These are phyloP conservation scores for Globisporangium nodosum DNA, from an alignment of 352 stramenopile species.

Conservation along the genomic window DNA sequence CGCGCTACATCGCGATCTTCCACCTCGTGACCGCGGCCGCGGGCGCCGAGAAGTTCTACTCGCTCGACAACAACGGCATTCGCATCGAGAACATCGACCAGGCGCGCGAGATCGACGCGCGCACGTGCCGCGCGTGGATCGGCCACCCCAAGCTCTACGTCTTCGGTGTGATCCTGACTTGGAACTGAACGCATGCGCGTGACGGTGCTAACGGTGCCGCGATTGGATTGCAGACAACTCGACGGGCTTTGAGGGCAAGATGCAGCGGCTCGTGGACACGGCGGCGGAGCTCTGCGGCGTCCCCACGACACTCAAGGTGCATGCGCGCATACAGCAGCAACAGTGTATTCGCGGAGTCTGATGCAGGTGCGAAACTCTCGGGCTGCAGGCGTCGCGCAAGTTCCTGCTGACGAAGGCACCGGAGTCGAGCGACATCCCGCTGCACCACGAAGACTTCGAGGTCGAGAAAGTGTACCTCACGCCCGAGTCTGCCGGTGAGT, in stretches of 20 bases:
- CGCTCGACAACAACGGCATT: slow-evolving; percentile 95
- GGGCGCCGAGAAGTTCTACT: slow-evolving; percentile 95
- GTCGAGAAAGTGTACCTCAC: slow-evolving; percentile 85
- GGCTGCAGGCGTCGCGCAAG: slow-evolving; percentile 49
- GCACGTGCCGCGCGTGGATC: slow-evolving; percentile 74
- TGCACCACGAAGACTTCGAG: slow-evolving; percentile 84
- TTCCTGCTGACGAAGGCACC: slow-evolving; percentile 52
- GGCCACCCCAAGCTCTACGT: slow-evolving; percentile 82
- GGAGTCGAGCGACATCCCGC: slow-evolving; percentile 42
- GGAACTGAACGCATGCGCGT: not conserved
- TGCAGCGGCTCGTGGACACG: slow-evolving; percentile 83
- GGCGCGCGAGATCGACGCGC: slow-evolving; percentile 85
- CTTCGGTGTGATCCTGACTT: slow-evolving; percentile 39
- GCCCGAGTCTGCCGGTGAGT: slow-evolving; percentile 50
- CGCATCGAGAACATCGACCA: slow-evolving; percentile 92
- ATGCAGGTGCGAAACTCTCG: not conserved
- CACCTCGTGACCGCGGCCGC: slow-evolving; percentile 89
- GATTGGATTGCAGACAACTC: slow-evolving; percentile 55
- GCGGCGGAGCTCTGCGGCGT: slow-evolving; percentile 66
- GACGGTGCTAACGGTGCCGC: not conserved
- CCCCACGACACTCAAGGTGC: slow-evolving; percentile 62
- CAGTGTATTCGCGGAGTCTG: too few relatives aligned
- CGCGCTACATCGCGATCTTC: slow-evolving; percentile 87
- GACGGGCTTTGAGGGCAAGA: slow-evolving; percentile 81
- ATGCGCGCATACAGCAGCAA: too few relatives aligned